A percentile compares a stretch with the other conserved stretches of the same genome.
Evolutionary conservation across 2,329 filamentous ascomycete species (phyloP).

Genomic region (Knoxdaviesia capensis): DNA sequence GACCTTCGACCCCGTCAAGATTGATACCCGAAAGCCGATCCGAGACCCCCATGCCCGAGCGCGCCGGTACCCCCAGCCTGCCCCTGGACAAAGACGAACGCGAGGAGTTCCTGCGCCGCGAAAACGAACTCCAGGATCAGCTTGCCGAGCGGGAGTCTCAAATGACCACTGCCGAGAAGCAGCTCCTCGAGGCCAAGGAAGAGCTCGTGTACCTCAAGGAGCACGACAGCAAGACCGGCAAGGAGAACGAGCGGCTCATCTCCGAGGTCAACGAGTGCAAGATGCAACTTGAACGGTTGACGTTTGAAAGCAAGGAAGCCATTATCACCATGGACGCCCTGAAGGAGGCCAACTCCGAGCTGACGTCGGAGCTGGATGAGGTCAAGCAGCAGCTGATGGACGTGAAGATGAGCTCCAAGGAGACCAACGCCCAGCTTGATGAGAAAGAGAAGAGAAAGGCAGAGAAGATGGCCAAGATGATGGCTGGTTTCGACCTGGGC

Average conservation of each 20-base stretch:
- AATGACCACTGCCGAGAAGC: slow-evolving; percentile 60
- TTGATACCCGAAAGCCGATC: slow-evolving; percentile 31
- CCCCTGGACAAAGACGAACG: slow-evolving; percentile 89
- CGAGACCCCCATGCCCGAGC: slow-evolving; percentile 54
- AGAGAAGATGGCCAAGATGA: slow-evolving; percentile 99
- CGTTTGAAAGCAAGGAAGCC: slow-evolving; percentile 91
- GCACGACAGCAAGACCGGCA: slow-evolving; percentile 60
- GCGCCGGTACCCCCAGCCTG: slow-evolving; percentile 70
- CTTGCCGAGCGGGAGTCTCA: slow-evolving; percentile 80
- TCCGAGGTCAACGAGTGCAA: slow-evolving; percentile 80
- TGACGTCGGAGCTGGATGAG: slow-evolving; percentile 81
- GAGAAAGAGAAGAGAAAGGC: slow-evolving; percentile 99
- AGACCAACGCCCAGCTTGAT: slow-evolving; percentile 72
- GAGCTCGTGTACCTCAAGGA: slow-evolving; percentile 75
- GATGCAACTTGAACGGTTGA: slow-evolving; percentile 91
- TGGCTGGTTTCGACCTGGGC: slow-evolving; percentile 93
- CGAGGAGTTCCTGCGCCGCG: slow-evolving; percentile 82
- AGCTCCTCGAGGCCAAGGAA: slow-evolving; percentile 63
- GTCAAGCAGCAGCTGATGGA: slow-evolving; percentile 91
- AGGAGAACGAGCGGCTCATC: slow-evolving; percentile 75
- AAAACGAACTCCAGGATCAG: slow-evolving; percentile 95
- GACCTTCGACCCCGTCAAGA: slow-evolving; percentile 24
- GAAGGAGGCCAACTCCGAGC: slow-evolving; percentile 86
- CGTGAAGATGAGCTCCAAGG: slow-evolving; percentile 90
- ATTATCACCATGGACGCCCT: slow-evolving; percentile 94